Evolutionary conservation across 2,329 filamentous ascomycete species (phyloP).

Genomic region (Ascochyta viciae-villosae): DNA sequence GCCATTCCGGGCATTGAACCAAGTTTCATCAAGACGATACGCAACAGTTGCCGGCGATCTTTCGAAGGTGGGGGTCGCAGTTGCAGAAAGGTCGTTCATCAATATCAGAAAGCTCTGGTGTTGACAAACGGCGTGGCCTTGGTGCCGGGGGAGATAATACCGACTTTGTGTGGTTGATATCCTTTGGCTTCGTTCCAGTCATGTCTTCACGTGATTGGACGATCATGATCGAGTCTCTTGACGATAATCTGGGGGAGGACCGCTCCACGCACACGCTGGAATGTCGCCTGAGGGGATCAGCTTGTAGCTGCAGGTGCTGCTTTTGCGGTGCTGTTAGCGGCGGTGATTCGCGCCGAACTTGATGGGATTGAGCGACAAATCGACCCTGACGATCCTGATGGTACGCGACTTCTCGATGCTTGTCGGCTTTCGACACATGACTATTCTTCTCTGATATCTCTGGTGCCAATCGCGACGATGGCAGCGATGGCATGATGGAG

Average conservation of each 20-base stretch:
- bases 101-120: conserved; percentile 43
- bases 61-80: conserved; percentile 29
- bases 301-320: not conserved
- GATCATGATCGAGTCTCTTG: conserved; percentile 19
- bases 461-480: not conserved
- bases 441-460: not conserved
- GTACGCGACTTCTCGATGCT: conserved; percentile 36
- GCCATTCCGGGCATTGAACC: too few species aligned
- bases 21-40: conserved; percentile 10
- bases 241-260: not conserved
- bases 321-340: not conserved
- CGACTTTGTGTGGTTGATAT: not conserved
- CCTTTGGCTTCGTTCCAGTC: not conserved
- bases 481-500: conserved; percentile 34
- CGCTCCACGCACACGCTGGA: not conserved
- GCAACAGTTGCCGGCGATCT: conserved; percentile 26
- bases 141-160: conserved; percentile 43
- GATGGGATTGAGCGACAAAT: conserved; percentile 32
- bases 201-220: conserved; percentile 24
- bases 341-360: not conserved
- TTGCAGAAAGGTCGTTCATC: conserved; percentile 40
- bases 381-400: conserved; percentile 28
- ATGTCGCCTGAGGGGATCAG: too few species aligned
- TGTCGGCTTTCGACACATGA: not conserved
- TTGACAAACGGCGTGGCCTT: conserved; percentile 36